Base-by-base conservation (phyloP, 148 eudicot species). In the Fagopyrum homotropicum region DNA sequence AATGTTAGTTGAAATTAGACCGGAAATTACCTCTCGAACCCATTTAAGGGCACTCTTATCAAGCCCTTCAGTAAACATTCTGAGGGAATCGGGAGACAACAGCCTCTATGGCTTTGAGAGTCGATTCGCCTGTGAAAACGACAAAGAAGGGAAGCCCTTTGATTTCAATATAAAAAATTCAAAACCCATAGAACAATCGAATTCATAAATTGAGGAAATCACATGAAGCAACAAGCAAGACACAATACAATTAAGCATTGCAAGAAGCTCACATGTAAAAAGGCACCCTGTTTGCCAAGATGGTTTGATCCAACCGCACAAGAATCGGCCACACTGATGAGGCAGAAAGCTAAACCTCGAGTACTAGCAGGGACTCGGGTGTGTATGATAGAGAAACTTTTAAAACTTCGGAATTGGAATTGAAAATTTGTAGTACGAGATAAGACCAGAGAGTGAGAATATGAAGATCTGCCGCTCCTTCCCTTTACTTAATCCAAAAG, bases 1-100 rank as follows among this genome's bases (percentile, higher is more conserved):
- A 40, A 69, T 40, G 72, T 69, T 16, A 10, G 47, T 44, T 4
- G 22, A 2, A 69, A 69, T 15, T 69, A 0, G 7, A 4, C 43
- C 47, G 15, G 44, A 16, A 12, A 69, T 43, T 75, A 90, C 94
- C 91, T 88, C 87, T 72, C 73, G 75, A 59, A 88, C 91, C 94
- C 94, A 90, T 81, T 79, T 81, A 45, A 88, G 91, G 79, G 91
- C 88, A 78, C 77, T 88, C 78, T 79, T 86, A 76, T 90, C 94
- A 7, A 88, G 86, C 4, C 94, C 94, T 77, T 90, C 81, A n/a
- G 91, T 88, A 76, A 90, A 90, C 94, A 90, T 89, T 12, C 63
- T 69, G 15, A 35, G 68, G 43, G 43, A 26, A 15, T 19, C 15
- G 17, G 19, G 59, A 54, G 59, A 4, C 59, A 44, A 40, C 19